A percentile compares a stretch with the other conserved stretches of the same genome.
phyloP scores from a whole-genome alignment of 2,329 filamentous ascomycete species.

The Lasiodiplodia hormozganensis region DNA sequence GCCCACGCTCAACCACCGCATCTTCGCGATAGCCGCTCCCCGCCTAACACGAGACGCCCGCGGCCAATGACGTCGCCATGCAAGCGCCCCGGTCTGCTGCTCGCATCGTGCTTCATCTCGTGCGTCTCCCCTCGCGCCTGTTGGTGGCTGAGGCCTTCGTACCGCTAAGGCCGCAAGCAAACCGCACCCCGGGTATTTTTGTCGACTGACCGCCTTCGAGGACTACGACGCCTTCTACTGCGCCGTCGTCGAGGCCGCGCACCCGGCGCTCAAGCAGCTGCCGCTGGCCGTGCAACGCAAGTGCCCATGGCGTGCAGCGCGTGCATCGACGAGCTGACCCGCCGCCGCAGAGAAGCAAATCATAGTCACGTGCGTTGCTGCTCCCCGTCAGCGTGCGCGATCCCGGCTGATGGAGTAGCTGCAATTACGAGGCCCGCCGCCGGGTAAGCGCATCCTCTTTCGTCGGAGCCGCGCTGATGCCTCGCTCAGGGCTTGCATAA shows the following conservation, averaged over 20 bases:
- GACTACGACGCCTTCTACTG: constrained; percentile 91
- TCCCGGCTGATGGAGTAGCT: constrained; percentile 26
- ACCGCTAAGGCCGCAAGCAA: constrained; percentile 9
- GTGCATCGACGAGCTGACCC: neutral
- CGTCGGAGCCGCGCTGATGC: constrained; percentile 35
- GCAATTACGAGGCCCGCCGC: constrained; percentile 85
- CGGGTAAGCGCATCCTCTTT: constrained; percentile 48
- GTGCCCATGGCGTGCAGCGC: neutral
- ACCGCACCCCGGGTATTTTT: constrained; percentile 14
- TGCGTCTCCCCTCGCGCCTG: constrained; percentile 15
- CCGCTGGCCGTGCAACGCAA: constrained; percentile 79
- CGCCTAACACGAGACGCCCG: constrained; percentile 10
- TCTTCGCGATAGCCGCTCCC: constrained; percentile 15
- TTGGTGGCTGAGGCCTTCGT: constrained; percentile 25
- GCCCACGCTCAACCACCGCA: constrained; percentile 20
- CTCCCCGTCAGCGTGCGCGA: constrained; percentile 7
- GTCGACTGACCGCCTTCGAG: constrained; percentile 33
- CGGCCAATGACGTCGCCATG: constrained; percentile 23
- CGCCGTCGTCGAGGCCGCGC: constrained; percentile 83
- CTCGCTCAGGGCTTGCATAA: constrained; percentile 67
- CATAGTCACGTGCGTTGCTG: constrained; percentile 48
- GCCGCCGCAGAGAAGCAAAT: constrained; percentile 76
- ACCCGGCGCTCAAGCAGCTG: constrained; percentile 72
- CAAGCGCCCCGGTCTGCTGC: neutral
- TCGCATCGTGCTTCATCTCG: constrained; percentile 24